phyloP scores from a whole-genome alignment of 345 rosid genomes.

The Cochlearia excelsa region DNA sequence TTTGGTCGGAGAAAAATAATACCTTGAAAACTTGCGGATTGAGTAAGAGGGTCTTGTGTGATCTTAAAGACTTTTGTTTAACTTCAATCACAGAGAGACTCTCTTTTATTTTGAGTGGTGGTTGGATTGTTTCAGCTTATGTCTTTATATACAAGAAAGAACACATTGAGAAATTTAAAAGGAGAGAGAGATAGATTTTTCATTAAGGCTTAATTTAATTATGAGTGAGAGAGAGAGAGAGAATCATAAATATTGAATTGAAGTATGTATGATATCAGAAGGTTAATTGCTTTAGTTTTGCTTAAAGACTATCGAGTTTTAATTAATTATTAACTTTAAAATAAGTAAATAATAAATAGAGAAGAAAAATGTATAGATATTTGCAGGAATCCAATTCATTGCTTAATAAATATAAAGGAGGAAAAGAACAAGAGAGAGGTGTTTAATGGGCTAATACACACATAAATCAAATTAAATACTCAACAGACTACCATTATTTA shows the following conservation, averaged over 20 bases:
- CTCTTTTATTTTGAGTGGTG: conserved; percentile 30
- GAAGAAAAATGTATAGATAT: conserved; percentile 18
- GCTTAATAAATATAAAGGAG: conserved; percentile 35
- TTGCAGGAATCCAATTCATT: conserved; percentile 51
- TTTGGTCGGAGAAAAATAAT: conserved; percentile 27
- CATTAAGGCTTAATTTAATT: conserved; percentile 73
- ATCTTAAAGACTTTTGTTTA: conserved; percentile 5
- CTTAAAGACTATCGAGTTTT: conserved; percentile 31
- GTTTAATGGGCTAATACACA: conserved; percentile 51
- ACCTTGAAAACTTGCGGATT: conserved; percentile 33
- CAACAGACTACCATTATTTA: conserved; percentile 34
- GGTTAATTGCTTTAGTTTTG: conserved; percentile 23
- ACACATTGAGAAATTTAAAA: conserved; percentile 36
- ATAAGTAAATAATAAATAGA: conserved; percentile 10
- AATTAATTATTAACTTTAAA: conserved; percentile 32
- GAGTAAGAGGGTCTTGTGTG: conserved; percentile 23
- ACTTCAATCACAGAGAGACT: conserved; percentile 28
- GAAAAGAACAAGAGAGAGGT: conserved; percentile 37
- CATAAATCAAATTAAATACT: conserved; percentile 36
- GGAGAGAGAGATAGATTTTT: conserved; percentile 48
- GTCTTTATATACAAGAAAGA: conserved; percentile 49
- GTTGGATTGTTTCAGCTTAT: conserved; percentile 40
- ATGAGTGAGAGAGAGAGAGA: conserved; percentile 54
- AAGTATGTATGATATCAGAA: conserved; percentile 31
- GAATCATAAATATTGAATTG: conserved; percentile 45